Conservation (phyloP, 441 rosid genomes). For the Arabidopsis hybrid region DNA sequence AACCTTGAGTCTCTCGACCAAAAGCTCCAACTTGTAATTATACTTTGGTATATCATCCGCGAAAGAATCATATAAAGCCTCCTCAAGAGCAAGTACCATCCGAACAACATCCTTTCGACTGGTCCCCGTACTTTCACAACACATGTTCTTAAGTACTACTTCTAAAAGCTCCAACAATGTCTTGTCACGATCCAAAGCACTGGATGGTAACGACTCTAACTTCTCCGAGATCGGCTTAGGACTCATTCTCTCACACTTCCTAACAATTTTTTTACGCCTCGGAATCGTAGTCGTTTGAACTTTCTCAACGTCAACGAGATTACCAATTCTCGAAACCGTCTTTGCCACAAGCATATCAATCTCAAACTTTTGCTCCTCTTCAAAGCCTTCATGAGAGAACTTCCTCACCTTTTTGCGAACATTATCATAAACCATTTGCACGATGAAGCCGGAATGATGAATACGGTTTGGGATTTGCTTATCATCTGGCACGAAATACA, state of each 20-base stretch:
- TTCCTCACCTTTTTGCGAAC: conserved; percentile 65
- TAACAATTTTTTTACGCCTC: conserved; percentile 47
- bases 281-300: not conserved
- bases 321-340: conserved; percentile 58
- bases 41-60: conserved; percentile 69
- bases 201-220: conserved; percentile 50
- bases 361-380: conserved; percentile 69
- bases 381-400: conserved; percentile 64
- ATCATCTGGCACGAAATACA: conserved; percentile 70
- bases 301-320: conserved; percentile 63
- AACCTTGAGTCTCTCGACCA: conserved; percentile 75
- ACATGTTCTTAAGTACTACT: conserved; percentile 56
- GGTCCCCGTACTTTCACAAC: conserved; percentile 48
- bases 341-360: conserved; percentile 76
- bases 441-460: conserved; percentile 75
- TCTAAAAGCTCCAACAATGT: conserved; percentile 79
- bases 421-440: conserved; percentile 72
- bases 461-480: conserved; percentile 66
- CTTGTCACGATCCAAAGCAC: conserved; percentile 67
- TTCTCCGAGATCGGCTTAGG: conserved; percentile 54
- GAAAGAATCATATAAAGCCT: conserved; percentile 63
- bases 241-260: conserved; percentile 49
- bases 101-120: conserved; percentile 47
- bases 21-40: conserved; percentile 67
- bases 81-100: conserved; percentile 69